Base-by-base conservation (phyloP, 371 early-diverging fungal species). In the Capniomyces stellatus region DNA sequence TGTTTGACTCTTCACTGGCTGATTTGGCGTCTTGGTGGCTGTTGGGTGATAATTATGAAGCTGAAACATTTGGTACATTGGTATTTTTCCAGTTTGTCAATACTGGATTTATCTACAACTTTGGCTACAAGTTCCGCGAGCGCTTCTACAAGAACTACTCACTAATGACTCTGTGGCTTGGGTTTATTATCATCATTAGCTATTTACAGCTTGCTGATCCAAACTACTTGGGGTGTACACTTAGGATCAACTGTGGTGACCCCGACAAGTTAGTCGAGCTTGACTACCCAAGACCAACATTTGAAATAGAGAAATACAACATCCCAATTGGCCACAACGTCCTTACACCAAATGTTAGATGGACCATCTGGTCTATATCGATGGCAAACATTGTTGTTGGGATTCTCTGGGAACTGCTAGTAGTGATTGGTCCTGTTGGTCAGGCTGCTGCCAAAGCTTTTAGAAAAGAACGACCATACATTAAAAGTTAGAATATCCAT, bases 1-100 rank as follows among this genome's bases (percentile, higher is more conserved):
- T 82, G 66, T 85, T 84, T 59, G 83, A 84, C 56, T 71, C 73
- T 27, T 60, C 70, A 43, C 56, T 70, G 39, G 71, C 74, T 27
- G 76, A 85, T 58, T 63, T 77, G n/a, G 64, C 76, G 21, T 61
- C 71, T 55, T 85, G 85, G 85, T 84, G 83, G 82, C 69, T 82
- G 39, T 66, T 85, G 29, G 84, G 78, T 50, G 86, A 85, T 61
- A 83, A 80, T 57, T 85, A 69, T 54, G 85, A 85, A 62, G 72
- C 75, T 19, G 79, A 73, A 48, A 61, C 71, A 13, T 72, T 81
- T 23, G 58, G 78, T 0, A 60, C 75, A 3, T 75, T 75, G n/a
- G 69, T 75, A 51, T 60, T 81, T 54, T 78, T 75, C 68, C 77
- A 76, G 54, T 76, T 78, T 54, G 66, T 74, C 61, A 72, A 77